Base-by-base conservation (phyloP, 495 filamentous ascomycete genomes). In the Penicillium crystallinum region DNA sequence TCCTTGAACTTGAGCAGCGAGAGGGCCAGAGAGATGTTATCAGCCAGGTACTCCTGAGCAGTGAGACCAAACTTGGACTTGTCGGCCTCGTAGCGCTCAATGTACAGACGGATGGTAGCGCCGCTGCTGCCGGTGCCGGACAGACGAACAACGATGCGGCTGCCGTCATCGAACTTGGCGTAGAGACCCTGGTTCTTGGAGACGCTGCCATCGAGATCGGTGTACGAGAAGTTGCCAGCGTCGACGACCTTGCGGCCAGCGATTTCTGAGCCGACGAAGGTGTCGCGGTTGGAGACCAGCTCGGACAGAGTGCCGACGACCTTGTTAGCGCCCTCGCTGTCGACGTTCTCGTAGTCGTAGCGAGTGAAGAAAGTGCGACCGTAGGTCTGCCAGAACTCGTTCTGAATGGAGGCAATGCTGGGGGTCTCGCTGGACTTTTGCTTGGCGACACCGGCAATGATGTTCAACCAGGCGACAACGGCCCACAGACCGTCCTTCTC, bases 401-500 rank as follows among this genome's bases (percentile, higher is more conserved):
- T 81, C 78, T 97, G 93, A 71, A 98, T 96, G 61, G 87, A 86
- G 54, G 85, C 85, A 65, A 98, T 98, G 75, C 88, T 95, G 34
- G 95, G 93, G 6, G 81, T 84, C 61, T 77, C 67, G 46, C 68
- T 77, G 38, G 88, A 82, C 64, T 88, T 81, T 57, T 90, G 77
- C 73, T 96, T 81, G 47, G 90, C 90, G 12, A 97, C 83, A 54
- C 90, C 93, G 36, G 93, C 95, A 62, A 98, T 96, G 69, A 98
- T 95, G 74, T 98, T 98, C 64, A 98, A 70, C 93, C 93, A 98
- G 31, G 93, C 93, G 21, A 97, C 87, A 44, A 98, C 80, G 53
- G 93, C 93, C 93, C 93, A 98, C 45, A 97, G 77, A 38, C 93
- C 93, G 59, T 98, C 93, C 80, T 98, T 98, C 81, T 98, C 93